Conservation (phyloP, 2,329 filamentous ascomycete genomes). For the Tolypocladium inflatum region DNA sequence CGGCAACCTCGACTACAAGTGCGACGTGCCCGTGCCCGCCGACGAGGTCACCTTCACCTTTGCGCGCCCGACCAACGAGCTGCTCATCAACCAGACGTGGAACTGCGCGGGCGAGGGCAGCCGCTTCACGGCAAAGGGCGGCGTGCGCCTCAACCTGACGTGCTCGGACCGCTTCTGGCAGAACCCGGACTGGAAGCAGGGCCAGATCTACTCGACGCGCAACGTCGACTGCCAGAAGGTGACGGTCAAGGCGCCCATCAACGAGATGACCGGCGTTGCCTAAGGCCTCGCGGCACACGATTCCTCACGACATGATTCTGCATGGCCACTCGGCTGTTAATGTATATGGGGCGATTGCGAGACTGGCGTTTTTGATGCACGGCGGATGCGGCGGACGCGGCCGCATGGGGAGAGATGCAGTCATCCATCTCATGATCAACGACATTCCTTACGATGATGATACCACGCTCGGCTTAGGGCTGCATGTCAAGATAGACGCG, state of each 20-base stretch:
- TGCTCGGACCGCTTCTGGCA: slow-evolving; percentile 17
- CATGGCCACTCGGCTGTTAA: neutral
- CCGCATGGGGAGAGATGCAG: neutral
- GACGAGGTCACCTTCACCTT: slow-evolving; percentile 32
- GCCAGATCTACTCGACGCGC: slow-evolving; percentile 20
- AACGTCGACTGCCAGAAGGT: slow-evolving; percentile 16
- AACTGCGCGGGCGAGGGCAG: slow-evolving; percentile 30
- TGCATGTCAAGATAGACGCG: neutral
- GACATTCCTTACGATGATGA: slow-evolving; percentile 9
- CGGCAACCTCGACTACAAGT: slow-evolving; percentile 34
- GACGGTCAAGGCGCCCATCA: slow-evolving; percentile 14
- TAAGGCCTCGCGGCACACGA: slow-evolving; percentile 4
- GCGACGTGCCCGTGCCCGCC: slow-evolving; percentile 20
- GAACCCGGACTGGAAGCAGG: slow-evolving; percentile 21
- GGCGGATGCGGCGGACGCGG: neutral
- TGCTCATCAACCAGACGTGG: slow-evolving; percentile 41
- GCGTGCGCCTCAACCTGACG: slow-evolving; percentile 14
- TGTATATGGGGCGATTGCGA: neutral
- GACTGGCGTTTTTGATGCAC: neutral
- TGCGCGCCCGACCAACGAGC: slow-evolving; percentile 20
- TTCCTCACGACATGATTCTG: no score
- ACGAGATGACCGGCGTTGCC: slow-evolving; percentile 14
- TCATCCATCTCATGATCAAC: slow-evolving; percentile 1
- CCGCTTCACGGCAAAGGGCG: slow-evolving; percentile 17
- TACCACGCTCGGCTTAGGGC: neutral